phyloP scores from a whole-genome alignment of 2,329 filamentous ascomycete genomes.

The Scedosporium minutisporum region DNA sequence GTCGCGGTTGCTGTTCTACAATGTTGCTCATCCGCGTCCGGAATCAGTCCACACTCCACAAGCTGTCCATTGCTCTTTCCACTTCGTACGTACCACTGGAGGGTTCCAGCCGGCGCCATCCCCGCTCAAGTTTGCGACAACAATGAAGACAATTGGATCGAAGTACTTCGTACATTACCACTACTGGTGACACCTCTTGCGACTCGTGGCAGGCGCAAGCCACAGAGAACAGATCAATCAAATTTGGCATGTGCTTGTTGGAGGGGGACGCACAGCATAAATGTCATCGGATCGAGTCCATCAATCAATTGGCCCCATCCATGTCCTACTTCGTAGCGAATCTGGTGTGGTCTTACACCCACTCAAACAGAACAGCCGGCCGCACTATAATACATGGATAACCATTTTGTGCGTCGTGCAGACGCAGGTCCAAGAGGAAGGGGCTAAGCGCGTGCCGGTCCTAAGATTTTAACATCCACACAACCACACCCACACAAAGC shows the following conservation, averaged over 20 bases:
- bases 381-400: background rate
- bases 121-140: too few species aligned
- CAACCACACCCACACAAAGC: background rate
- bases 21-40: too few species aligned
- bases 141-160: too few species aligned
- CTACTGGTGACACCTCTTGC: background rate
- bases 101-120: background rate
- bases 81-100: background rate
- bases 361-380: background rate
- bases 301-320: background rate
- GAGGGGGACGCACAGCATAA: background rate
- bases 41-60: background rate
- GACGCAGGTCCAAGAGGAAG: constrained; percentile 1
- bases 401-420: background rate
- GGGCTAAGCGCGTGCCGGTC: background rate
- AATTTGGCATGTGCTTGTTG: background rate
- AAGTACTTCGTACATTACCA: too few species aligned
- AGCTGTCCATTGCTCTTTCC: background rate
- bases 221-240: background rate
- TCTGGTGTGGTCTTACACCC: background rate
- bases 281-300: background rate
- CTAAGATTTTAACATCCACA: background rate
- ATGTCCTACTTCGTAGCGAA: background rate
- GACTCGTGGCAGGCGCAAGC: background rate
- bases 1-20: background rate